Evolutionary conservation across 208 protist species (phyloP), one percentile per base, ranked within the genome.

Genomic region (Crithidia fasciculata): DNA sequence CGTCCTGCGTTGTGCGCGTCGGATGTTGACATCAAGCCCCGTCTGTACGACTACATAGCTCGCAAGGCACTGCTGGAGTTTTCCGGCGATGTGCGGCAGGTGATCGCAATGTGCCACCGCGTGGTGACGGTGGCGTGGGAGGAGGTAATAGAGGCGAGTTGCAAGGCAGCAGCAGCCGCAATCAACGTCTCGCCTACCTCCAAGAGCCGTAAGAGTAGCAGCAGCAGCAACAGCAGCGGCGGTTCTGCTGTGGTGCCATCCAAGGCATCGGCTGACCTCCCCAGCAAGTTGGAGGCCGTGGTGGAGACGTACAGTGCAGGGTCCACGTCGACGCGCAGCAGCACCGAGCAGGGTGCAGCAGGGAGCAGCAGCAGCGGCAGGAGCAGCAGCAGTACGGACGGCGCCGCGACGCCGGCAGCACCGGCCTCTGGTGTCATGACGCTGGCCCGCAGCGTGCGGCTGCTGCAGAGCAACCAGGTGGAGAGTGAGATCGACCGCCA

Each of bases 81-180:
- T 72, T 84, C 86, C 15, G 84, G 89, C 16, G 89, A 94, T 72
- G 89, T 90, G 28, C 79, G 89, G 45, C 86, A 94, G 72, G 83
- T 94, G 4, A 80, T 81, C 47, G 81, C 75, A 28, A 91, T 94
- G 87, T 88, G 82, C 59, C 83, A 87, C 10, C 87, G 86, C 43
- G 80, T 92, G 2, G 72, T 90, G 43, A 76, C 83, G 43, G 82
- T 79, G 1, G 87, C 86, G 5, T 79, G 73, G 60, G 47, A 86
- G 53, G 84, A 86, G 67, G 69, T 76, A 59, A 18, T 53, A 13
- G 74, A 76, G 64, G 56, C 69, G 18, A 64, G 52, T 36, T 13
- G n/a, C 7, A 18, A 64, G 44, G 62, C 39, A 10, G 62, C 53
- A 4, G 44, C 70, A 8, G 40, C 6, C 16, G 50, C 49, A n/a